These are phyloP conservation scores for Prunus armeniaca DNA, from an alignment of 306 rosid genomes.

Conservation along the genomic window DNA sequence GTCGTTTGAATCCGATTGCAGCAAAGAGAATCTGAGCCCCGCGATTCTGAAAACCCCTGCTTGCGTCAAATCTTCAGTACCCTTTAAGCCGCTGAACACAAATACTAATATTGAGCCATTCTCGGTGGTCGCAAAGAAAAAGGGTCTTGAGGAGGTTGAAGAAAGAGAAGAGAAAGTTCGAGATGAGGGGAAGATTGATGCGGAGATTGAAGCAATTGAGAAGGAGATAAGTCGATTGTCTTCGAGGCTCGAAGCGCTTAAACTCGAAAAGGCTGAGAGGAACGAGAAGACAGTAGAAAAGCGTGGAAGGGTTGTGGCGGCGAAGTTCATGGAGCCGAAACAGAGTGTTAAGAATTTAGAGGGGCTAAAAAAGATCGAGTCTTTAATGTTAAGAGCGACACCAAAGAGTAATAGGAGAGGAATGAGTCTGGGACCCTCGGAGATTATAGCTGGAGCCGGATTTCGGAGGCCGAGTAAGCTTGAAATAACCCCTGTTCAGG, in stretches of 20 bases:
- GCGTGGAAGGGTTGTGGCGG: conserved; percentile 47
- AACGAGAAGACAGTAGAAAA: conserved; percentile 32
- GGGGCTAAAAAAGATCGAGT: conserved; percentile 33
- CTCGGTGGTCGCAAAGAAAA: conserved; percentile 16
- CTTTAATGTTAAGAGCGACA: conserved; percentile 23
- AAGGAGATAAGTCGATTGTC: conserved; percentile 47
- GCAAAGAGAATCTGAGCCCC: conserved; percentile 65
- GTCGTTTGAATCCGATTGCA: conserved; percentile 41
- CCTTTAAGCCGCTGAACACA: conserved; percentile 36
- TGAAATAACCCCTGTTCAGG: conserved; percentile 50
- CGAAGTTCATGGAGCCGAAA: conserved; percentile 56
- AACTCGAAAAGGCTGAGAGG: conserved; percentile 40
- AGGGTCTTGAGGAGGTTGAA: conserved; percentile 11
- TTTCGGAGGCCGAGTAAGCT: conserved; percentile 40
- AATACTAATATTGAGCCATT: neutral
- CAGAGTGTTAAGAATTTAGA: conserved; percentile 31
- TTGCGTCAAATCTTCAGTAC: conserved; percentile 26
- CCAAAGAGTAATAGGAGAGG: conserved; percentile 55
- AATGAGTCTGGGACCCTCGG: conserved; percentile 74
- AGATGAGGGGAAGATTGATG: conserved; percentile 42
- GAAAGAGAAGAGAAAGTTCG: conserved; percentile 23
- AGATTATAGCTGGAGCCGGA: conserved; percentile 45
- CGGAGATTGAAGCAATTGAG: conserved; percentile 54
- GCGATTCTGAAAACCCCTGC: conserved; percentile 30
- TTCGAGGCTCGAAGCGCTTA: conserved; percentile 43